Base-by-base conservation (phyloP, 2,329 filamentous ascomycete genomes). In the Cladobotryum protrusum region DNA sequence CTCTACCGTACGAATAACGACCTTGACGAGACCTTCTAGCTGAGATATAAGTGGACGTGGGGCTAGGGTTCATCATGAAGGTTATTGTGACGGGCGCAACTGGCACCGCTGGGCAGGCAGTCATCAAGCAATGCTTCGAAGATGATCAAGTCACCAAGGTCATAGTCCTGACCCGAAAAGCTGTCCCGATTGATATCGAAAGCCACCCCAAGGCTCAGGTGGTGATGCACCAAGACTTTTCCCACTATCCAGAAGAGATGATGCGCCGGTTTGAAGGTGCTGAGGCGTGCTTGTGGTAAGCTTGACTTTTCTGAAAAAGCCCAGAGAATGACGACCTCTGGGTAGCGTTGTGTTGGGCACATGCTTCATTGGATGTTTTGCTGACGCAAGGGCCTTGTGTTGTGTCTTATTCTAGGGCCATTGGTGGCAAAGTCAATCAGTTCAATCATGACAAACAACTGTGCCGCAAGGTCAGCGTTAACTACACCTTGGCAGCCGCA, bases 221-320 rank as follows among this genome's bases (percentile, higher is more conserved):
- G 13, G 61, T 77, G 36, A 63, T 77, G 56, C 68, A 77, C 54
- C 65, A 74, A 13, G 76, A 83, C 60, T 83, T 83, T 62, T 67
- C 70, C 6, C 57, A 64, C 1, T 82, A 78, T 56, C 71, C 78
- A 1, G 62, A 63, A 7, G 64, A 63, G 4, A 45, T 69, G 24
- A 49, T 69, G 49, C 52, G 53, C 39, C 56, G 58, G 19, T 69
- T 68, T 0, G 63, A 72, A 12, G 82, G 79, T 14, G 81, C 81
- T 0, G 73, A 81, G 41, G 82, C 77, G 1, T 84, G 80, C 58
- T 73, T 87, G 20, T 87, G 84, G 84, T 83, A 77, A 36, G 72
- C 73, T 14, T 18, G 36, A 39, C 11, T 3, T 29, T 8, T 29
- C 5, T 13, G 7, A 7, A 37, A 24, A 20, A 39, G 33, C 14